Evolutionary conservation across 2,329 filamentous ascomycete genomes (phyloP).

Genomic region (Colletotrichum tanaceti): DNA sequence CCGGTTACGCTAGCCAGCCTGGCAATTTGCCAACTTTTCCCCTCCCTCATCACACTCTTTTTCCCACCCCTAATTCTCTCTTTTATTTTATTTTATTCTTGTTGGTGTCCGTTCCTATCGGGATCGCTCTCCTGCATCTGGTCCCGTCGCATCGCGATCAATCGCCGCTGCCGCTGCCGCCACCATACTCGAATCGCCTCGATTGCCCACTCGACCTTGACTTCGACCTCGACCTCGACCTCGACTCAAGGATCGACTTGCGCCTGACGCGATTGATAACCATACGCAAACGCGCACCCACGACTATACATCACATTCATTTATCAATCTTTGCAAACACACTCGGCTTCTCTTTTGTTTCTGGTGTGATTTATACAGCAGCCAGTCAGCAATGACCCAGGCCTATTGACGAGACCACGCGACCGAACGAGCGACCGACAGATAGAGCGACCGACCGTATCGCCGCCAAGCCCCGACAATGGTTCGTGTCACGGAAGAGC

Average conservation of each 20-base stretch:
- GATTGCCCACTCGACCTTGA: conserved; percentile 25
- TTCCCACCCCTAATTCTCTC: conserved; percentile 21
- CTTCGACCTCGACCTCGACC: background rate
- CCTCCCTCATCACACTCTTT: conserved; percentile 33
- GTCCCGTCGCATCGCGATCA: conserved; percentile 25
- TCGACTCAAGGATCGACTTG: conserved; percentile 10
- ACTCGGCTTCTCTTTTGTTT: conserved; percentile 20
- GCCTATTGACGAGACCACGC: conserved; percentile 43
- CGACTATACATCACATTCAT: conserved; percentile 24
- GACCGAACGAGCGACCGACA: conserved; percentile 31
- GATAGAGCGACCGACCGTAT: conserved; percentile 23
- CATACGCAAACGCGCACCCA: conserved; percentile 1
- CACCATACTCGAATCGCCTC: conserved; percentile 13
- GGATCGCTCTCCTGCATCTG: background rate
- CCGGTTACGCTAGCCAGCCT: conserved; percentile 34
- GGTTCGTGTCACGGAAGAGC: conserved; percentile 84
- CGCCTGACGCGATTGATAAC: conserved; percentile 23
- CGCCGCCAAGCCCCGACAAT: conserved; percentile 64
- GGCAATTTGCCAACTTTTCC: conserved; percentile 32
- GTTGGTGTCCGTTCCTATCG: no score
- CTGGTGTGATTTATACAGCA: conserved; percentile 22
- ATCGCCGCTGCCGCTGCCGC: conserved; percentile 8
- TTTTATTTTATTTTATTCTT: conserved; percentile 3
- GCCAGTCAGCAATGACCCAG: conserved; percentile 44
- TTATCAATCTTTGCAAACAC: conserved; percentile 5